Base-by-base conservation (phyloP, 2,329 filamentous ascomycete genomes). In the Monosporascus cannonballus region DNA sequence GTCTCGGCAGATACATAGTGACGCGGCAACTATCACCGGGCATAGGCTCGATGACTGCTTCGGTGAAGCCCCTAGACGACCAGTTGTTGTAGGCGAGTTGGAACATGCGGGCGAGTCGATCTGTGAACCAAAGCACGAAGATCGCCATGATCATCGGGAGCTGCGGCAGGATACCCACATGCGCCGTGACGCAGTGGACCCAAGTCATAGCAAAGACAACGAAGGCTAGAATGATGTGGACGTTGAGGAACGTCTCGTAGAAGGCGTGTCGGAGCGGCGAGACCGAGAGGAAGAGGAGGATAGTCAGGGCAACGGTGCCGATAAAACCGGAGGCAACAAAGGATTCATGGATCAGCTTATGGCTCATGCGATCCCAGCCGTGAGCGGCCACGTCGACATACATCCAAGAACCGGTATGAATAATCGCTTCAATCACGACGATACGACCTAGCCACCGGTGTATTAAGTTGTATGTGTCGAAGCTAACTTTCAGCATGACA, bases 401-500 rank as follows among this genome's bases (percentile, higher is more conserved):
- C 22, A 83, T 73, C 89, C 91, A 96, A 44, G 83, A 81, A 38
- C 82, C 62, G 2, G 85, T 85, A 70, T 95, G 90, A 15, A 86
- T 76, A 47, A 90, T 61, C n/a, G 79, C 73, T 67, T 93, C 85
- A 2, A 85, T 53, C 24, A 90, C 81, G 41, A 88, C 80, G 44
- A 92, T 82, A 25, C 90, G 81, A 27, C 89, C 90, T 56, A 90
- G 81, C 89, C 89, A 95, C 58, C 90, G 82, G 69, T 95, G 90
- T 49, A 94, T 75, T 8, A 94, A 84, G 68, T 97, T 97, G 78
- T 95, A 97, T 1, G 92, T 96, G 70, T 97, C 94, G 73, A 96
- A 99, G 69, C 89, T 93, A 68, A 97, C 87, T 62, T 87, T 83
- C 53, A 97, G 79, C 36, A 95, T 70, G 3, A 77, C 70, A 65